A percentile compares a stretch with the other conserved stretches of the same genome.
phyloP scores from a whole-genome alignment of 805 yeast species.

The Candida insectalens region DNA sequence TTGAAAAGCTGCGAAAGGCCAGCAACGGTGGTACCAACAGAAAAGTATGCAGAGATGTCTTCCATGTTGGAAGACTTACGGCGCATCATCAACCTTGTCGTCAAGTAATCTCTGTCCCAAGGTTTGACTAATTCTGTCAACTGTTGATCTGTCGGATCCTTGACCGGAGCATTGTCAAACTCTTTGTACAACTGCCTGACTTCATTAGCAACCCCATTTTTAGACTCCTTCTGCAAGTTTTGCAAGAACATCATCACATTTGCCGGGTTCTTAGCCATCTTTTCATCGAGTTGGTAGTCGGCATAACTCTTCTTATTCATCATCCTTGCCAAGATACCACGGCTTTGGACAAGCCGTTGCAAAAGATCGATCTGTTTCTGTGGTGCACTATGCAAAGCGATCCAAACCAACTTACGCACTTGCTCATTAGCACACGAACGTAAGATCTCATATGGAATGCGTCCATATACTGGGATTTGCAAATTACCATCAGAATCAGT shows the following conservation, averaged over 20 bases:
- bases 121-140: slow-evolving; percentile 49
- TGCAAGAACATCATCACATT: slow-evolving; percentile 64
- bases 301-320: slow-evolving; percentile 65
- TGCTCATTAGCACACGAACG: slow-evolving; percentile 44
- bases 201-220: slow-evolving; percentile 51
- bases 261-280: slow-evolving; percentile 78
- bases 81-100: slow-evolving; percentile 19
- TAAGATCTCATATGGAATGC: slow-evolving; percentile 55
- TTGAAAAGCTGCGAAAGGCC: slow-evolving; percentile 70
- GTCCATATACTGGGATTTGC: slow-evolving; percentile 51
- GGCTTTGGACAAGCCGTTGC: slow-evolving; percentile 46
- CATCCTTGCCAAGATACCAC: slow-evolving; percentile 64
- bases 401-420: slow-evolving; percentile 66
- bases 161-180: slow-evolving; percentile 11
- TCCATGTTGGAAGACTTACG: slow-evolving; percentile 28
- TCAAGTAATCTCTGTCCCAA: slow-evolving; percentile 81
- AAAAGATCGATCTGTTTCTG: slow-evolving; percentile 51
- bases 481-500: slow-evolving; percentile 29
- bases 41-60: slow-evolving; percentile 61
- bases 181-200: slow-evolving; percentile 33
- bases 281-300: slow-evolving; percentile 75
- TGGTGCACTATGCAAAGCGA: slow-evolving; percentile 57
- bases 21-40: slow-evolving; percentile 77
- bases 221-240: slow-evolving; percentile 43
- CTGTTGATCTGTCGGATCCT: slow-evolving; percentile 25